Evolutionary conservation across 2,329 filamentous ascomycete species (phyloP), one percentile per base, ranked within the genome.

Genomic region (Penicillium sp.): DNA sequence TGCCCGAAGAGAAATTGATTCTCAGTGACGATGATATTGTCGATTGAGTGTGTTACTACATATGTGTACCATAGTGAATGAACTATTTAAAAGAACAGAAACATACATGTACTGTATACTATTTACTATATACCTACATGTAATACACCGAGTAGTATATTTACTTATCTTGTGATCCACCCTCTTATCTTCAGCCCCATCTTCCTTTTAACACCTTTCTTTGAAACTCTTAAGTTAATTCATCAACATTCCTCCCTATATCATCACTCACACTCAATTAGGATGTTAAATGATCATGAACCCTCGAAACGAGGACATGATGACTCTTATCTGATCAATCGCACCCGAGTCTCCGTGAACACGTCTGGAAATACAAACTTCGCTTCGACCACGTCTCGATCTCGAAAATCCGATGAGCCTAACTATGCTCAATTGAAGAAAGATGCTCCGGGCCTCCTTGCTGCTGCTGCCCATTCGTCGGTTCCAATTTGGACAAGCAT

Each of bases 21-120:
- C 75, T 93, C 39, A 90, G 87, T 64, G 90, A 94, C 67, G 90
- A 94, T 74, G 90, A 94, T 77, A 93, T 94, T 69, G 89, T 92
- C 71, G 89, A 92, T 66, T 62, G 42, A 58, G 11, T 18, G 40
- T 38, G 24, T 42, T 42, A 6, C 7, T 13, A 6, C 0, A 18
- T 44, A n/a, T 47, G 11, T 47, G 20, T 35, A 24, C 2, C 14
- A 20, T 47, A 22, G 16, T 35, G 7, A 18, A 44, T 18, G 9
- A 47, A 22, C 6, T 26, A 26, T n/a, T 26, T 26, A 9, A 10
- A 24, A 16, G 14, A 35, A 35, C 32, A 35, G 14, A 35, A 16
- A 35, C 14, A 35, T 34, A n/a, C n/a, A 14, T 34, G 10, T 29
- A 26, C 7, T 29, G 6, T 26, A 5, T 26, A 7, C 24, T 29